Evolutionary conservation across 1,139 yeast species (phyloP).

Genomic region (Magnusiomyces fungicola): DNA sequence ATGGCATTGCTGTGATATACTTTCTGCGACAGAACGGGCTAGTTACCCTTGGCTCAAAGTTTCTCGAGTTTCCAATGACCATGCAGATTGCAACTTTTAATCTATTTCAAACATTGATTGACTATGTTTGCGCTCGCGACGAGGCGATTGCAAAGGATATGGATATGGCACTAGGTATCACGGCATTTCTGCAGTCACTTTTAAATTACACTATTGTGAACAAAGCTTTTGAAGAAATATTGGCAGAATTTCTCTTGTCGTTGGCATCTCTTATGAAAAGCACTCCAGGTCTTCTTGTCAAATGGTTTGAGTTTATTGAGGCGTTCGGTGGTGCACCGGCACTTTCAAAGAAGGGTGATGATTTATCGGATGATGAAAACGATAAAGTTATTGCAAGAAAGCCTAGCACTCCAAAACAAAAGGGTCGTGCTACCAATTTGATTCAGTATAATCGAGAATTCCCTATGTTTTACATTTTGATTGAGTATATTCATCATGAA

Average conservation of each 20-base stretch:
- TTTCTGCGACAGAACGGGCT: slow-evolving; percentile 19
- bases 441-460: slow-evolving; percentile 13
- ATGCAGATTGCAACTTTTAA: slow-evolving; percentile 15
- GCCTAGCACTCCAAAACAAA: neutral
- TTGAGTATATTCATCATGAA: slow-evolving; percentile 26
- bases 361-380: neutral
- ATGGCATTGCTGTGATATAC: slow-evolving; percentile 15
- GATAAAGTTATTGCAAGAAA: too few species aligned
- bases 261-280: slow-evolving; percentile 21
- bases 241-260: slow-evolving; percentile 19
- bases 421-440: neutral
- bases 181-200: slow-evolving; percentile 19
- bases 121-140: slow-evolving; percentile 15
- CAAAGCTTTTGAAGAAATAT: slow-evolving; percentile 16
- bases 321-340: slow-evolving; percentile 13
- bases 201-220: slow-evolving; percentile 12
- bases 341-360: slow-evolving; percentile 5
- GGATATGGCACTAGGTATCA: slow-evolving; percentile 17
- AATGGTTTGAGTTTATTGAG: slow-evolving; percentile 20
- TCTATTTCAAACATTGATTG: slow-evolving; percentile 18
- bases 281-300: slow-evolving; percentile 15
- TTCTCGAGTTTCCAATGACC: slow-evolving; percentile 15
- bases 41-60: slow-evolving; percentile 14
- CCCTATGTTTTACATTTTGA: slow-evolving; percentile 26
- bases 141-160: slow-evolving; percentile 15